Conservation (phyloP, 2,329 filamentous ascomycete genomes). For the Penicillium palitans region DNA sequence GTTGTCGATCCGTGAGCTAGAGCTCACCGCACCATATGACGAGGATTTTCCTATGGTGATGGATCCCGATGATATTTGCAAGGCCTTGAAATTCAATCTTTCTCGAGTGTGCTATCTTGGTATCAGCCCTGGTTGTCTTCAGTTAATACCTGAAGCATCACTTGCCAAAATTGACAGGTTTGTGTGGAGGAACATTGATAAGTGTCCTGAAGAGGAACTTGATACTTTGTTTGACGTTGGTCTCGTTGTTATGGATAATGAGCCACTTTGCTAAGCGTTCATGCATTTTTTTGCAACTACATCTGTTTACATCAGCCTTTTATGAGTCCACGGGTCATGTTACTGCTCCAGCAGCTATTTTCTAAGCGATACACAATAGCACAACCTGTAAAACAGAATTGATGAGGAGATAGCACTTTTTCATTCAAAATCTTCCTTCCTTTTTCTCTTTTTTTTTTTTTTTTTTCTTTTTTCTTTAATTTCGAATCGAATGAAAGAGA, state of each 20-base stretch:
- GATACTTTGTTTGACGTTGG: conserved; percentile 5
- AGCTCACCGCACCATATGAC: not conserved
- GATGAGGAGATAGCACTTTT: not conserved
- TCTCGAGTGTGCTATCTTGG: conserved; percentile 6
- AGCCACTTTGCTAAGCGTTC: not conserved
- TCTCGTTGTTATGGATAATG: not conserved
- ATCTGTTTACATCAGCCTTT: not conserved
- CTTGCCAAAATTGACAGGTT: conserved; percentile 3
- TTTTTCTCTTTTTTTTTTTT: not conserved
- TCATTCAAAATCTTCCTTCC: not conserved
- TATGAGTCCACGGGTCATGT: not conserved
- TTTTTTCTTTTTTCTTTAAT: no score
- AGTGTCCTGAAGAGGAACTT: conserved; percentile 8
- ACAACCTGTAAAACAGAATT: not conserved
- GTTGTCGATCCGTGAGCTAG: conserved; percentile 1
- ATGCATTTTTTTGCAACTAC: not conserved
- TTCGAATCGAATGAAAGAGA: not conserved
- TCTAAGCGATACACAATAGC: not conserved
- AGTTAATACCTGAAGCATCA: not conserved
- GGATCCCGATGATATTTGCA: not conserved
- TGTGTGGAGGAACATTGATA: conserved; percentile 10
- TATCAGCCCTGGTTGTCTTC: conserved; percentile 2
- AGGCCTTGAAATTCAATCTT: not conserved
- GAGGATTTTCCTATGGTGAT: not conserved
- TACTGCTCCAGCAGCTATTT: not conserved